Evolutionary conservation across 805 yeast species (phyloP), one percentile per base, ranked within the genome.

Genomic region (Nakazawaea wyomingensis): DNA sequence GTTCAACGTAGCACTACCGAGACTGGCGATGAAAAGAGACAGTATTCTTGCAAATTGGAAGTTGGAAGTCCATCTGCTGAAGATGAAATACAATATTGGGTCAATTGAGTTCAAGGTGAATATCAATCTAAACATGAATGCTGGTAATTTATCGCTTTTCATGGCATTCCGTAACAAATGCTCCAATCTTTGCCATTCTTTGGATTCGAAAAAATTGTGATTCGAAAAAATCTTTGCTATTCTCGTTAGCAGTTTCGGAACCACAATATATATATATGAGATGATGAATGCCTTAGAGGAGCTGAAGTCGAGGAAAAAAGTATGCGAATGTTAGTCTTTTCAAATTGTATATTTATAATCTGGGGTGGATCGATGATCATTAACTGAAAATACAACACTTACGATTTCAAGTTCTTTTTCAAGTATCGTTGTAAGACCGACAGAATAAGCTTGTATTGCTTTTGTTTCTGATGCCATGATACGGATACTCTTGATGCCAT

Each of bases 231-330:
- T 9, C 44, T 49, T 7, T 53, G 38, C 26, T 42, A 48, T 34
- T 29, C 39, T 39, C 11, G 51, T 49, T 16, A 63, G 35, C 11
- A 58, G 43, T 43, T 54, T 58, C 11, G 71, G 71, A 4, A 62
- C 42, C n/a, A 56, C 55, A 17, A 65, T 60, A 47, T 65, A 65
- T 7, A 64, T 39, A 43, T 62, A 64, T 16, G 68, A 65, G 38
- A 54, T 56, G 8, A 61, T 28, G 44, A 62, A 65, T 4, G 71
- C 69, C 39, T 57, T 59, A 2, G 45, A 31, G 4, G 48, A 41
- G 3, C 47, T 44, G 19, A 5, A 9, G n/a, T n/a, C n/a, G 11
- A 24, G 27, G 11, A 24, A 24, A 8, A 11, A 11, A 24, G 8
- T 11, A 24, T 24, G 27, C 8, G 11, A 24, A 24, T 9, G 11